A percentile compares a stretch with the other conserved stretches of the same genome.
These are phyloP conservation scores for Pycnococcus provasolii DNA, from an alignment of 139 green algal species.

Conservation along the genomic window DNA sequence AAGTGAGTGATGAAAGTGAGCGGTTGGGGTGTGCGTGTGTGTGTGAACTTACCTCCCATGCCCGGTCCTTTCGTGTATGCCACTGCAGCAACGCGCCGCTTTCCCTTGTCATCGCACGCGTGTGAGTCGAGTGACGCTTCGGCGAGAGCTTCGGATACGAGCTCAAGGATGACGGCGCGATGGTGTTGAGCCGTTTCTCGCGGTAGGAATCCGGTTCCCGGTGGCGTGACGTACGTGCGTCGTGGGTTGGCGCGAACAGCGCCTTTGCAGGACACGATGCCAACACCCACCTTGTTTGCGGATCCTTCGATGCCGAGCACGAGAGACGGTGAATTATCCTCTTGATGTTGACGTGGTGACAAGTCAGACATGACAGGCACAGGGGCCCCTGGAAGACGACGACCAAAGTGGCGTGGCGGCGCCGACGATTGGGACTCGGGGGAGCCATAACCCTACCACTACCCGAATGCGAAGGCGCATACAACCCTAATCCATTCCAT, in stretches of 20 bases:
- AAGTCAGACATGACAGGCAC: too few relatives aligned
- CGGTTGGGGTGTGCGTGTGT: not conserved
- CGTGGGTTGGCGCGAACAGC: slow-evolving; percentile 66
- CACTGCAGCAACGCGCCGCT: slow-evolving; percentile 47
- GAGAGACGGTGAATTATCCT: not conserved
- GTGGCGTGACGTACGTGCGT: slow-evolving; percentile 71
- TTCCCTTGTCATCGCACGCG: not conserved
- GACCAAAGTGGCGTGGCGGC: too few relatives aligned
- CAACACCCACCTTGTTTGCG: slow-evolving; percentile 83
- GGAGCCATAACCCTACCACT: too few relatives aligned
- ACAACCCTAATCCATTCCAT: too few relatives aligned
- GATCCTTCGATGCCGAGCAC: slow-evolving; percentile 72
- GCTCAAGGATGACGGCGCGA: slow-evolving; percentile 36
- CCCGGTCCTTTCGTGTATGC: slow-evolving; percentile 81
- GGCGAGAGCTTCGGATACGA: slow-evolving; percentile 55
- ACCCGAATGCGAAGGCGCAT: too few relatives aligned
- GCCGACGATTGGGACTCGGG: too few relatives aligned
- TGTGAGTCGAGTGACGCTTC: slow-evolving; percentile 39
- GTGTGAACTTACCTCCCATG: slow-evolving; percentile 58
- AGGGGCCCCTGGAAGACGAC: too few relatives aligned
- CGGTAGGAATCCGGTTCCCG: slow-evolving; percentile 73
- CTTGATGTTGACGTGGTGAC: too few relatives aligned
- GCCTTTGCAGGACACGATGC: slow-evolving; percentile 63
- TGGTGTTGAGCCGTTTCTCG: slow-evolving; percentile 74
- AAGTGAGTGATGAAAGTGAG: not conserved